These are phyloP conservation scores for Solanum habrochaites DNA, from an alignment of 257 asterid genomes.

Conservation along the genomic window DNA sequence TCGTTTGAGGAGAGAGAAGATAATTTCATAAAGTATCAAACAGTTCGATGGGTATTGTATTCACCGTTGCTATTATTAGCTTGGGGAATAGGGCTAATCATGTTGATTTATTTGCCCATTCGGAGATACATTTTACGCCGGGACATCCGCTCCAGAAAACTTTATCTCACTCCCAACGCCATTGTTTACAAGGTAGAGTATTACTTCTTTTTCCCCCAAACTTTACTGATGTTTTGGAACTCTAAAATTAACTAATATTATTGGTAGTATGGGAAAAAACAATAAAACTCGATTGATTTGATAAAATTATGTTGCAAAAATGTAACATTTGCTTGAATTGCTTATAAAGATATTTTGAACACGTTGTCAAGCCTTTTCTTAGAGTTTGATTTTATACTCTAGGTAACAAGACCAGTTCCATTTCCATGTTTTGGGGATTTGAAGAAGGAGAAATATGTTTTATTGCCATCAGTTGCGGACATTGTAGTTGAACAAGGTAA, in stretches of 20 bases:
- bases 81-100: slow-evolving; percentile 72
- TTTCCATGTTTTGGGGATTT: slow-evolving; percentile 64
- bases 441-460: slow-evolving; percentile 51
- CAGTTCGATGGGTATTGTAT: slow-evolving; percentile 47
- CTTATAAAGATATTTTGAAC: neutral
- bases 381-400: neutral
- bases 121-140: slow-evolving; percentile 46
- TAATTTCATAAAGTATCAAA: slow-evolving; percentile 47
- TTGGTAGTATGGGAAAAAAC: neutral
- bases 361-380: neutral
- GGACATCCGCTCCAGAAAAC: slow-evolving; percentile 56
- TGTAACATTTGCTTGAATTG: neutral
- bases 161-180: slow-evolving; percentile 44
- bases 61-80: slow-evolving; percentile 47
- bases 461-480: slow-evolving; percentile 61
- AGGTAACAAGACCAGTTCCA: slow-evolving; percentile 59
- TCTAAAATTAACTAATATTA: too few species aligned
- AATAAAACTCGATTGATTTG: neutral
- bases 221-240: too few species aligned
- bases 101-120: slow-evolving; percentile 61
- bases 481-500: slow-evolving; percentile 61
- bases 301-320: neutral
- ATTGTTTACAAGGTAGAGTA: slow-evolving; percentile 52
- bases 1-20: slow-evolving; percentile 44
- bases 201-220: neutral